Percentiles rank a stretch among this genome's conserved stretches.
phyloP scores from a whole-genome alignment of 805 yeast genomes.

The Scheffersomyces stipitis region DNA sequence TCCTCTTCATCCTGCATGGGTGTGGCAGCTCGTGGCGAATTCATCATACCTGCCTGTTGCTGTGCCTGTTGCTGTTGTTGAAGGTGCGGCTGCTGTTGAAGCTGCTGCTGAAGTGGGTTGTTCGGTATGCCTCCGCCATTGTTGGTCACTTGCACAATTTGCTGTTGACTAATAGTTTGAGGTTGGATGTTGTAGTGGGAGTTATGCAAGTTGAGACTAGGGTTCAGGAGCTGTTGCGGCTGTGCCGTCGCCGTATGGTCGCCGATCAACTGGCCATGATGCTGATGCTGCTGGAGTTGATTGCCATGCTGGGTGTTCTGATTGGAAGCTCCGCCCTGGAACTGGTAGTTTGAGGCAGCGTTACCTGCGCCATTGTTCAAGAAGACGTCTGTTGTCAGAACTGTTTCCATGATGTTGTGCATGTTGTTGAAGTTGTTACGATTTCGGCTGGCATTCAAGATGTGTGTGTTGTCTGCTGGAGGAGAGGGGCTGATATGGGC shows the following conservation, averaged over 20 bases:
- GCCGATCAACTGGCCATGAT: neutral
- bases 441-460: constrained; percentile 29
- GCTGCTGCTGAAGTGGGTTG: constrained; percentile 8
- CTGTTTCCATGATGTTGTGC: constrained; percentile 77
- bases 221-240: constrained; percentile 8
- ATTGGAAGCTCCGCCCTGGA: constrained; percentile 5
- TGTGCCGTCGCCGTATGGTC: neutral
- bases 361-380: constrained; percentile 44
- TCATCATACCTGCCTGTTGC: constrained; percentile 9
- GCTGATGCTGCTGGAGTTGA: constrained; percentile 8
- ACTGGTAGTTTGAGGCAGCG: constrained; percentile 9
- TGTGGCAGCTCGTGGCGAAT: constrained; percentile 16
- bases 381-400: constrained; percentile 90
- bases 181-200: constrained; percentile 22
- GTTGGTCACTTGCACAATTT: neutral
- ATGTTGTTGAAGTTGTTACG: constrained; percentile 40
- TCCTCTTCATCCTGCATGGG: constrained; percentile 53
- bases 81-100: constrained; percentile 16
- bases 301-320: constrained; percentile 15
- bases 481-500: constrained; percentile 74
- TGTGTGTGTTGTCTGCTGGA: constrained; percentile 36
- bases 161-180: constrained; percentile 15
- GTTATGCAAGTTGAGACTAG: constrained; percentile 18
- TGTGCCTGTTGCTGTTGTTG: constrained; percentile 13
- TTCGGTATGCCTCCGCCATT: constrained; percentile 7